A percentile compares a stretch with the other conserved stretches of the same genome.
phyloP scores from a whole-genome alignment of 139 green algal species.

The Tetraselmis striata region DNA sequence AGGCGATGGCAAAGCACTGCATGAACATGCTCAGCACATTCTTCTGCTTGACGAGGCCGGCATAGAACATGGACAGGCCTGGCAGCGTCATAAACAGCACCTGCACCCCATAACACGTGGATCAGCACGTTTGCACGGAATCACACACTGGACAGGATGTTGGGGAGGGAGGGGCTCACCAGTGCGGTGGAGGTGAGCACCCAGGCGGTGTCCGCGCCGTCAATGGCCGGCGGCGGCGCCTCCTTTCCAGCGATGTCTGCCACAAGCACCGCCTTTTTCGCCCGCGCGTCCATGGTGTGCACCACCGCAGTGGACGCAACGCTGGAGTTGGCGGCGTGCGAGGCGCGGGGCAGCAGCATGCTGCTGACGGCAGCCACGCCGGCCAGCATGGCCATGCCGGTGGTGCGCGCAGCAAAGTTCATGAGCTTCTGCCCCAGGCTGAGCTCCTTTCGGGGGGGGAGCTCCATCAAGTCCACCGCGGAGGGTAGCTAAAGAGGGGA shows the following conservation, averaged over 20 bases:
- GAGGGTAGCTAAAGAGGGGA: too few species aligned
- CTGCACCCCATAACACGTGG: slow-evolving; percentile 16
- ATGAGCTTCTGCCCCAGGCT: background rate
- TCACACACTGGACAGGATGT: too few species aligned
- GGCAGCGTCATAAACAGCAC: slow-evolving; percentile 41
- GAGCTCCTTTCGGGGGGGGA: too few species aligned
- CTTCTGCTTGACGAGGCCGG: slow-evolving; percentile 25
- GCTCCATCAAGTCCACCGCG: too few species aligned
- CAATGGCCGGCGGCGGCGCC: background rate
- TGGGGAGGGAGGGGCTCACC: background rate
- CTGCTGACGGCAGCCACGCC: background rate
- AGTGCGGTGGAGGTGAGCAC: background rate
- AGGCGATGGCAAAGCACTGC: slow-evolving; percentile 23
- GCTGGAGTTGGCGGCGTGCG: background rate
- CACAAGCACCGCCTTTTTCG: background rate
- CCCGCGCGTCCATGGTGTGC: background rate
- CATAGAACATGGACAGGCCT: slow-evolving; percentile 35
- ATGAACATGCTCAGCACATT: slow-evolving; percentile 31
- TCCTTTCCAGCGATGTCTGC: background rate
- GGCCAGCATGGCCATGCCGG: background rate
- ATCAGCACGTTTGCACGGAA: too few species aligned
- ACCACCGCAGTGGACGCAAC: background rate
- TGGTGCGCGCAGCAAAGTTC: background rate
- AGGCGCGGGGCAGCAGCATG: background rate
- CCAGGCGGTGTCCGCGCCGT: background rate